phyloP scores from a whole-genome alignment of 257 asterid species.

The Penstemon newberryi region DNA sequence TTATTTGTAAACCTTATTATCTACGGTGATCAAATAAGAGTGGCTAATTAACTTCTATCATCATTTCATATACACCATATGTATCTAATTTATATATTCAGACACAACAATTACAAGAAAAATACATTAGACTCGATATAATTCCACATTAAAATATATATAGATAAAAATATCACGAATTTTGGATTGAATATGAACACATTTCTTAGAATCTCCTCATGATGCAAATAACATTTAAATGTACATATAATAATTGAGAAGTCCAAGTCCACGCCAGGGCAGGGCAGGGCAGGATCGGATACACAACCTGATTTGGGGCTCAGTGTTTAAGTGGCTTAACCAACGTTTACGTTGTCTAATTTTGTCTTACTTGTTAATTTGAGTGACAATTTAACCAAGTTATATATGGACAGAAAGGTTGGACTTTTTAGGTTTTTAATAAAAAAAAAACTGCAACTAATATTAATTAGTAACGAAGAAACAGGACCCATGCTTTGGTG shows the following conservation, averaged over 20 bases:
- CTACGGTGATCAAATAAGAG: too few species aligned
- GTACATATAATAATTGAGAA: not conserved
- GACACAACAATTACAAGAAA: too few species aligned
- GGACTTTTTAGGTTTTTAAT: conserved; percentile 7
- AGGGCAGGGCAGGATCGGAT: too few species aligned
- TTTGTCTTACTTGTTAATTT: conserved; percentile 22
- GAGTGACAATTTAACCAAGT: not conserved
- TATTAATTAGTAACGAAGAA: conserved; percentile 6
- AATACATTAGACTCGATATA: too few species aligned
- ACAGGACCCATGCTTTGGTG: conserved; percentile 45
- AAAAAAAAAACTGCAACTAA: conserved; percentile 1
- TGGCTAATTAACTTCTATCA: too few species aligned
- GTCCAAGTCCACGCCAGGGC: too few species aligned
- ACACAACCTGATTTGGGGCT: not conserved
- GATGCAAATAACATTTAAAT: not conserved
- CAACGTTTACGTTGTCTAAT: conserved; percentile 17
- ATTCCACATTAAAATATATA: too few species aligned
- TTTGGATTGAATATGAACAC: too few species aligned
- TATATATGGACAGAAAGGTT: not conserved
- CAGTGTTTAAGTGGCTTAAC: conserved; percentile 26
- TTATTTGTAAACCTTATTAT: too few species aligned
- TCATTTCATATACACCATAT: too few species aligned
- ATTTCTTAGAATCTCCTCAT: not conserved
- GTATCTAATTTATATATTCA: too few species aligned
- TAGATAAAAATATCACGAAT: too few species aligned